phyloP scores from a whole-genome alignment of 139 green algal genomes.

The Zygnema circumcarinatum region DNA sequence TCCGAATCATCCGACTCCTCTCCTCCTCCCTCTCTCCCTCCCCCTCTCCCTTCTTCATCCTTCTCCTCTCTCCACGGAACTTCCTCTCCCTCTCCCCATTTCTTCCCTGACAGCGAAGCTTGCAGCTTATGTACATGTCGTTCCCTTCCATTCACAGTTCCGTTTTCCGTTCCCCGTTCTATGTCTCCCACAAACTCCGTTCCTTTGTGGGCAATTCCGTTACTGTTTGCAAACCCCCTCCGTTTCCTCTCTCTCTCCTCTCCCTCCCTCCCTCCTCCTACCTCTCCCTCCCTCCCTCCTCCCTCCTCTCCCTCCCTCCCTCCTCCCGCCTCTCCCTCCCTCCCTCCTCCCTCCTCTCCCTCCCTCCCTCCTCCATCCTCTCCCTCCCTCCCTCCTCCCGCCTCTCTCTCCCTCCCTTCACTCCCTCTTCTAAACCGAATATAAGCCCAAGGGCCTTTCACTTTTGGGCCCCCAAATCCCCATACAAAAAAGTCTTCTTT shows the following conservation, averaged over 20 bases:
- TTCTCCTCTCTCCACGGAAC: background rate
- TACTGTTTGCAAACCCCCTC: background rate
- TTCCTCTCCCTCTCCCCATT: background rate
- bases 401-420: background rate
- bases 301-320: background rate
- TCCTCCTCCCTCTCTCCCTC: background rate
- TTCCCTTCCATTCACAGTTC: background rate
- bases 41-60: background rate
- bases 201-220: no score
- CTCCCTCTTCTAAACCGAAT: background rate
- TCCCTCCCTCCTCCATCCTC: background rate
- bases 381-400: background rate
- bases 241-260: background rate
- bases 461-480: background rate
- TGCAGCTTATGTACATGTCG: background rate
- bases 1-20: background rate
- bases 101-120: background rate
- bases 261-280: background rate
- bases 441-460: background rate
- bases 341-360: background rate
- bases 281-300: background rate
- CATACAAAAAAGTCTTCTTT: background rate
- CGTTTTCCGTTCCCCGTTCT: no score
- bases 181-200: no score
- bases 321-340: background rate